phyloP scores from a whole-genome alignment of 495 filamentous ascomycete genomes.

The Podospora appendiculata region DNA sequence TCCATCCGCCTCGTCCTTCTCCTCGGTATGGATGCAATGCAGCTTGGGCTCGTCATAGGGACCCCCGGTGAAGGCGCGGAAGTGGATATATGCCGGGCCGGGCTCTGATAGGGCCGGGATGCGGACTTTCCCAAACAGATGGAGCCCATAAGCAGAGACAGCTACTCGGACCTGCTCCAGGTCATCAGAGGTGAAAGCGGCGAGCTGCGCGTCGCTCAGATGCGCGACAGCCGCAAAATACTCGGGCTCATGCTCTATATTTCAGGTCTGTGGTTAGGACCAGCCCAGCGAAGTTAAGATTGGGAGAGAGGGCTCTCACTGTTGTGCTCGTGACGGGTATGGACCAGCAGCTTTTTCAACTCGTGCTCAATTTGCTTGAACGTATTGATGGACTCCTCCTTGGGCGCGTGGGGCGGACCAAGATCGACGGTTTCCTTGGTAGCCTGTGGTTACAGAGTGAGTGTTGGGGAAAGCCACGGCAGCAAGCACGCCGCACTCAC shows the following conservation, averaged over 20 bases:
- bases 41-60: constrained; percentile 37
- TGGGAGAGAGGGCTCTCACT: constrained; percentile 11
- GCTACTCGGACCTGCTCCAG: constrained; percentile 44
- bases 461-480: neutral
- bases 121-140: constrained; percentile 49
- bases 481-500: too few relatives aligned
- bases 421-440: constrained; percentile 46
- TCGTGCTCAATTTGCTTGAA: constrained; percentile 40
- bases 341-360: constrained; percentile 42
- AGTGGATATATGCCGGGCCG: constrained; percentile 38
- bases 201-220: constrained; percentile 39
- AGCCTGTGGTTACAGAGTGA: constrained; percentile 25
- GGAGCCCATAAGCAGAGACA: constrained; percentile 44
- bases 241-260: constrained; percentile 34
- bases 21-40: constrained; percentile 47
- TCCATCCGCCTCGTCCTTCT: constrained; percentile 36
- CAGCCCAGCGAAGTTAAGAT: neutral
- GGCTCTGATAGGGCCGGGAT: constrained; percentile 35
- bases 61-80: constrained; percentile 44
- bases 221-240: constrained; percentile 41
- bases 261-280: neutral
- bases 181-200: constrained; percentile 38
- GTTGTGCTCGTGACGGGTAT: constrained; percentile 37
- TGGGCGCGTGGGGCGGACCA: constrained; percentile 38
- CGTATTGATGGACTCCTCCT: constrained; percentile 43